Base-by-base conservation (phyloP, 148 eudicot species). In the Persicaria maculosa region DNA sequence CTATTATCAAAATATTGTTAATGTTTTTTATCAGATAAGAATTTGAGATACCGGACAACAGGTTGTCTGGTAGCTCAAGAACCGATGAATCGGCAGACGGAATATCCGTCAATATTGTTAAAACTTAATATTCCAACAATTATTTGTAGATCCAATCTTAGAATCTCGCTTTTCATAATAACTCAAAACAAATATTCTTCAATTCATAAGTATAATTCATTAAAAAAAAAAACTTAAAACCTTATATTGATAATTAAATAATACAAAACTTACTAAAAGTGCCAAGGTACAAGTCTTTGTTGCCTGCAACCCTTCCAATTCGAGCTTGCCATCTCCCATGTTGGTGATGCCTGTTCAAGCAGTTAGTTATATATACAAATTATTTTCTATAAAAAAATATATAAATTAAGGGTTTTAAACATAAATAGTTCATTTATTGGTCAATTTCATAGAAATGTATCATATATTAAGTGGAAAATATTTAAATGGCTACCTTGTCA, bases 271-370 rank as follows among this genome's bases (percentile, higher is more conserved):
- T 85, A 92, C 97, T 86, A 75, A 92, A 92, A 22, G 97, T 92
- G 79, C 97, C 97, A 22, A 92, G 94, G 89, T 92, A 92, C 89
- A 92, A 86, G 90, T 92, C 97, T 73, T 92, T 92, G 78, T 92
- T 92, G 84, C 92, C 97, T 73, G 97, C 94, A 46, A 92, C 94
- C 74, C 97, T 88, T 84, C 97, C 97, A 14, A 92, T 92, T 83
- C 97, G 71, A 57, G 97, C 94, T 79, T 92, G 97, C 97, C 97
- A 92, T 69, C 97, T 85, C 71, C 97, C 97, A 83, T 92, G 97
- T 75, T 92, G 95, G 77, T 92, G 97, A 77, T 92, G 97, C 80
- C 97, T 92, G 83, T 54, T 57, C 72, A 48, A 75, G 14, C 55
- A 44, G 43, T 50, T 22, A 48, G 10, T 17, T 67, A 15, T 64